These are phyloP conservation scores for Aureobasidium namibiae DNA, from an alignment of 2,329 filamentous ascomycete species.

Conservation along the genomic window DNA sequence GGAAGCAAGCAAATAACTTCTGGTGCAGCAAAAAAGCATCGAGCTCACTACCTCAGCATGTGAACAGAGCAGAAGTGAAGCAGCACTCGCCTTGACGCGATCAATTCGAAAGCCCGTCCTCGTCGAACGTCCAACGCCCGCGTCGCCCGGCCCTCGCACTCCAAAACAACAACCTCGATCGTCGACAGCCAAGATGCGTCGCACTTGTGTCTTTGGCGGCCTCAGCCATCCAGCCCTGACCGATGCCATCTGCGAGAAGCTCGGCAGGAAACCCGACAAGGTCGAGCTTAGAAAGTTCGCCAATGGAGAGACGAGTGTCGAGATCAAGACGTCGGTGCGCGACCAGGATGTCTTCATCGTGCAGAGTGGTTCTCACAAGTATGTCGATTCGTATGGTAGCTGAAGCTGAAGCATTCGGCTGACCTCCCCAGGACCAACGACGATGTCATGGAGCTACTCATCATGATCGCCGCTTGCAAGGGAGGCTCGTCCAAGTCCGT, in stretches of 20 bases:
- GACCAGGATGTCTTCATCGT: constrained; percentile 99
- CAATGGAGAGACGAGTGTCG: constrained; percentile 63
- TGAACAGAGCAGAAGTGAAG: constrained; percentile 7
- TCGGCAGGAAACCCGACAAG: constrained; percentile 52
- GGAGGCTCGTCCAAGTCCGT: constrained; percentile 94
- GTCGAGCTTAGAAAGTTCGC: constrained; percentile 58
- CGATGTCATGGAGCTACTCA: constrained; percentile 97
- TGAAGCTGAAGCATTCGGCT: constrained; percentile 17
- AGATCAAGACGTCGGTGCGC: constrained; percentile 65
- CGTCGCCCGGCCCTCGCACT: background rate
- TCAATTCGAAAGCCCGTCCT: background rate
- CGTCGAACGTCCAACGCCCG: background rate
- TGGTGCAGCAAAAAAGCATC: background rate
- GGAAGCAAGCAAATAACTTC: constrained; percentile 4
- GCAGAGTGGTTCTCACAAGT: constrained; percentile 84
- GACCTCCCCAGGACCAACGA: constrained; percentile 67
- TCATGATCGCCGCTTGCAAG: constrained; percentile 98
- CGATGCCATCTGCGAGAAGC: constrained; percentile 57
- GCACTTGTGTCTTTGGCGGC: constrained; percentile 60
- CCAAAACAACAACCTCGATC: background rate
- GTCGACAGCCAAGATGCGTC: constrained; percentile 46
- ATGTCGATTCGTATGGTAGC: constrained; percentile 19
- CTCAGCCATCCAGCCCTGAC: constrained; percentile 57
- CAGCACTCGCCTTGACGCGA: constrained; percentile 2
- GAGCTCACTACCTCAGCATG: constrained; percentile 5